These are phyloP conservation scores for Tephrocybe sp. DNA, from an alignment of 768 basidiomycete genomes.

Conservation along the genomic window DNA sequence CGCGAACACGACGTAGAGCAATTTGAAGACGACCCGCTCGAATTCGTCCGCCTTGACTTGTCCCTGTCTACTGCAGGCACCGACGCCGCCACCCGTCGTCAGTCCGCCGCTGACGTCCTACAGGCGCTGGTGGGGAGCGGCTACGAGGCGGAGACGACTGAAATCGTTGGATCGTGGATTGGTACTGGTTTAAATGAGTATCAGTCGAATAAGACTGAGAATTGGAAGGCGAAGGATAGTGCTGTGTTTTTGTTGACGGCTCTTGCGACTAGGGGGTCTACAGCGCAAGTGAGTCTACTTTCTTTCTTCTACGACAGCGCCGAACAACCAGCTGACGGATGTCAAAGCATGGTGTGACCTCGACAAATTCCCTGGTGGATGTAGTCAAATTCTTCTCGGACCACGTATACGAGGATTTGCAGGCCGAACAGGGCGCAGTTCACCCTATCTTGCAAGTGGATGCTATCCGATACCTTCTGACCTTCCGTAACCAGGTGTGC, in stretches of 20 bases:
- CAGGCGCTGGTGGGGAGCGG: slow-evolving; percentile 83
- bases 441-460: slow-evolving; percentile 95
- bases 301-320: background rate
- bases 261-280: slow-evolving; percentile 86
- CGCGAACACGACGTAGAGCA: slow-evolving; percentile 90
- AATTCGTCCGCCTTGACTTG: slow-evolving; percentile 88
- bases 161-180: slow-evolving; percentile 86
- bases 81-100: slow-evolving; percentile 83
- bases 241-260: slow-evolving; percentile 94
- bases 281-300: slow-evolving; percentile 59
- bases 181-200: slow-evolving; percentile 70
- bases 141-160: slow-evolving; percentile 82
- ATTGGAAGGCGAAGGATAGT: slow-evolving; percentile 92
- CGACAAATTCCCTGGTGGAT: slow-evolving; percentile 88
- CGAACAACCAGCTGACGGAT: slow-evolving; percentile 3
- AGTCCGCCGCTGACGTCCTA: slow-evolving; percentile 94
- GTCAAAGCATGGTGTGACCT: slow-evolving; percentile 84
- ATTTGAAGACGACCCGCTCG: slow-evolving; percentile 96
- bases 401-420: slow-evolving; percentile 85
- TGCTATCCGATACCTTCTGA: slow-evolving; percentile 91
- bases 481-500: slow-evolving; percentile 87
- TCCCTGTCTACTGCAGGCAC: slow-evolving; percentile 57
- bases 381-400: slow-evolving; percentile 95
- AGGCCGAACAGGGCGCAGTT: slow-evolving; percentile 59
- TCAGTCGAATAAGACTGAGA: slow-evolving; percentile 48